phyloP scores from a whole-genome alignment of 805 yeast genomes.

The Myxozyma melibiosi region DNA sequence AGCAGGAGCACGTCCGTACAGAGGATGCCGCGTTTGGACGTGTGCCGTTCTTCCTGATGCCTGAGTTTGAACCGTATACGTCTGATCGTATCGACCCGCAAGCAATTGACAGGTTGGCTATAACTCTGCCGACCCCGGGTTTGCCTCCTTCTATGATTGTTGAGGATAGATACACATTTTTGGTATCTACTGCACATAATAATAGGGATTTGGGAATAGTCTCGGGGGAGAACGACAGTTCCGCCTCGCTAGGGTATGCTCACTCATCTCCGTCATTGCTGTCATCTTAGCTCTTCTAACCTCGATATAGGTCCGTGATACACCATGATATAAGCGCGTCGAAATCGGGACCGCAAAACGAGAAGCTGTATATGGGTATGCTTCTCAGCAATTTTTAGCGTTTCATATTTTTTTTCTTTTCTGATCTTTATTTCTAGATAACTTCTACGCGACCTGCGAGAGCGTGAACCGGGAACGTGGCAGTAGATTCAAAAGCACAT shows the following conservation, averaged over 20 bases:
- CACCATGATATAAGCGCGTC: slow-evolving; percentile 11
- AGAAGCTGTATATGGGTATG: slow-evolving; percentile 11
- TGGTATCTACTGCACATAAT: background rate
- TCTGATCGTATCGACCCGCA: slow-evolving; percentile 43
- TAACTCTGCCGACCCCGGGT: slow-evolving; percentile 22
- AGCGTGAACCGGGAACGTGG: slow-evolving; percentile 7
- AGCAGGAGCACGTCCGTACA: slow-evolving; percentile 62
- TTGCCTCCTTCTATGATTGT: slow-evolving; percentile 22
- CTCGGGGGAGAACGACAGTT: slow-evolving; percentile 2
- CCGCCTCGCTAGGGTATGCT: slow-evolving; percentile 10
- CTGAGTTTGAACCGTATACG: slow-evolving; percentile 9
- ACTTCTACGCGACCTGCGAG: slow-evolving; percentile 6
- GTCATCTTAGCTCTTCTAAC: background rate
- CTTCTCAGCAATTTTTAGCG: background rate
- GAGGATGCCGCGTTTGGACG: slow-evolving; percentile 88
- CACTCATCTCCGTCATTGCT: background rate
- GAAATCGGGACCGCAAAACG: background rate
- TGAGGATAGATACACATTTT: background rate
- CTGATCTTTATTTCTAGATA: slow-evolving; percentile 1
- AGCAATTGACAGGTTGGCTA: slow-evolving; percentile 44
- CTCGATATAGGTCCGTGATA: slow-evolving; percentile 16
- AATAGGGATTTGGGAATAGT: background rate
- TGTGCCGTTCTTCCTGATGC: slow-evolving; percentile 62
- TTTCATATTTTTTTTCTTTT: background rate
- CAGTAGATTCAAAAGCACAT: slow-evolving; percentile 1